phyloP scores from a whole-genome alignment of 768 basidiomycete genomes.

The Termitomyces bulborhizus region DNA sequence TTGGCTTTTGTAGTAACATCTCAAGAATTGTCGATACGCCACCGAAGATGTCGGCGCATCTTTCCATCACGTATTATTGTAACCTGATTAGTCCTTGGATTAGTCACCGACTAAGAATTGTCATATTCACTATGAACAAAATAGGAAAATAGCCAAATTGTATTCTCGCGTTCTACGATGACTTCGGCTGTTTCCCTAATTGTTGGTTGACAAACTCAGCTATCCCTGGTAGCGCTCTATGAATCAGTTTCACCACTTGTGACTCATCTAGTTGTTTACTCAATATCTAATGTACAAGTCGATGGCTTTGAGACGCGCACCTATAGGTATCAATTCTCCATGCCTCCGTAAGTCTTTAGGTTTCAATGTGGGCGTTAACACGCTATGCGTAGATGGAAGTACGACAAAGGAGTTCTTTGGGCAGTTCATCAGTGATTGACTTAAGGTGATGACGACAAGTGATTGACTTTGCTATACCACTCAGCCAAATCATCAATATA shows the following conservation, averaged over 20 bases:
- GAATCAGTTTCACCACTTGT: constrained; percentile 72
- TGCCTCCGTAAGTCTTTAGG: constrained; percentile 51
- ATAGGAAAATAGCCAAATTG: not conserved
- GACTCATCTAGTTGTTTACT: constrained; percentile 44
- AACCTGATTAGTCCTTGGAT: no score
- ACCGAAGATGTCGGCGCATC: no score
- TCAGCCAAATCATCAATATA: constrained; percentile 47
- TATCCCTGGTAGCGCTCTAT: constrained; percentile 58
- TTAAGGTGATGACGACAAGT: not conserved
- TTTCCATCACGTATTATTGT: no score
- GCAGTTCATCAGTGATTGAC: constrained; percentile 1
- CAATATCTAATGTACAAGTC: not conserved
- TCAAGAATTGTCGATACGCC: no score
- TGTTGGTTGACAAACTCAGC: constrained; percentile 44
- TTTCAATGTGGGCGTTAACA: constrained; percentile 34
- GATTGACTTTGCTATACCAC: constrained; percentile 70
- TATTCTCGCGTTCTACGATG: not conserved
- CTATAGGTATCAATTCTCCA: constrained; percentile 56
- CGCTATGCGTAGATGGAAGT: constrained; percentile 57
- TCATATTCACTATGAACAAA: not conserved
- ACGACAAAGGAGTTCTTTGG: constrained; percentile 68
- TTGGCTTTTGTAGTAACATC: no score
- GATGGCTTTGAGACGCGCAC: constrained; percentile 31
- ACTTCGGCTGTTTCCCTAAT: constrained; percentile 7
- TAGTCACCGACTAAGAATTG: no score